Base-by-base conservation (phyloP, 2,329 filamentous ascomycete genomes). In the Aspergillus thermomutatus region DNA sequence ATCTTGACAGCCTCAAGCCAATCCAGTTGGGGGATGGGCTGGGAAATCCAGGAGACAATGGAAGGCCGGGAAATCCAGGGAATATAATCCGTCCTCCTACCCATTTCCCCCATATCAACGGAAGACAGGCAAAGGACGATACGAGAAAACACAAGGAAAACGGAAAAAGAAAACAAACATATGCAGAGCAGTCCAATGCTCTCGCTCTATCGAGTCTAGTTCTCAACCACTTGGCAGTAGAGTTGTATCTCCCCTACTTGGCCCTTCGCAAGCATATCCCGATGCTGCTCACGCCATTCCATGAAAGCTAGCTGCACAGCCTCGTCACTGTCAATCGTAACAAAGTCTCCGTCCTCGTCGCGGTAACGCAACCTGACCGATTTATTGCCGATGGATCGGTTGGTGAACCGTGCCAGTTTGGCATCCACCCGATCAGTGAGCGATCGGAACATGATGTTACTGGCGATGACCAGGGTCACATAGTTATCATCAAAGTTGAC, bases 251-350 rank as follows among this genome's bases (percentile, higher is more conserved):
- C 92, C 63, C 91, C 92, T 46, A 95, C 87, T 63, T 88, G 87
- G 46, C 87, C 88, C 52, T 83, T 82, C 52, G 72, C 82, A 47
- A 85, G 81, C 65, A 83, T 78, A 34, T 84, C 81, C 58, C 82
- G 80, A 66, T 87, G 82, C 64, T 87, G 88, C 69, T 96, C 92
- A 34, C 90, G 86, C 92, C 92, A 97, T 65, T 95, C 92, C 72
- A 92, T 88, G 70, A 99, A 96, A 4, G 94, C 94, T 65, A 94
- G 92, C 68, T 95, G 91, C 46, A 99, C 94, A 64, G 97, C 94
- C 67, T 99, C 94, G 68, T 99, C 94, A 59, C 89, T 93, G 72
- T 94, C 89, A 54, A 99, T 97, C 52, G 88, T 92, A 59, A 99
- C 90, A 70, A 88, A 93, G 69, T 97, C 94, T 50, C 90, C 90